A percentile compares a stretch with the other conserved stretches of the same genome.
Evolutionary conservation across 78 protist species (phyloP).

Genomic region (Guillardia theta): DNA sequence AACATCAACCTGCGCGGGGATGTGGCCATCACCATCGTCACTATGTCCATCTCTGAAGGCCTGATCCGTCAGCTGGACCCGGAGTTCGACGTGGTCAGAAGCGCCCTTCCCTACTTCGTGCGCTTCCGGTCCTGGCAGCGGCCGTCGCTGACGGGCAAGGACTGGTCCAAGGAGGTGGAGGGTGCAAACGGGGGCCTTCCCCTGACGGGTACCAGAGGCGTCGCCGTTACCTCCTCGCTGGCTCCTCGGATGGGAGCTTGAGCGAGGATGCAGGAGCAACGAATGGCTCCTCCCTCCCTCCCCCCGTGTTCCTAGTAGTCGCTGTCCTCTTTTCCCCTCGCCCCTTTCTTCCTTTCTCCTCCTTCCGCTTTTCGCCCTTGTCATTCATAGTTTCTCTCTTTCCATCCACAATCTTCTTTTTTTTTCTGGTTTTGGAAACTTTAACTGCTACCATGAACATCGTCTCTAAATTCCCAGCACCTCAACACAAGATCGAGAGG

Average conservation of each 20-base stretch:
- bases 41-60: background rate
- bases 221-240: too few species aligned
- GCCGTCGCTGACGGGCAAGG: background rate
- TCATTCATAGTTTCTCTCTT: background rate
- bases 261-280: too few species aligned
- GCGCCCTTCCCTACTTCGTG: constrained; percentile 22
- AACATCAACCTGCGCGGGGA: background rate
- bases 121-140: background rate
- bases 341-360: background rate
- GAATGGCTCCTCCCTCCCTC: background rate
- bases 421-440: background rate
- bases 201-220: background rate
- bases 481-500: too few species aligned
- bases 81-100: background rate
- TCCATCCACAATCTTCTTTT: background rate
- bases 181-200: background rate
- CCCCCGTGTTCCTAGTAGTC: background rate
- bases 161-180: background rate
- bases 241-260: too few species aligned
- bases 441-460: too few species aligned
- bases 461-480: too few species aligned
- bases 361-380: background rate
- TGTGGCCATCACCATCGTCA: background rate
- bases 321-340: background rate
- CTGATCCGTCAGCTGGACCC: background rate